Conservation (phyloP, 768 basidiomycete genomes). For the Termitomyces sp. region DNA sequence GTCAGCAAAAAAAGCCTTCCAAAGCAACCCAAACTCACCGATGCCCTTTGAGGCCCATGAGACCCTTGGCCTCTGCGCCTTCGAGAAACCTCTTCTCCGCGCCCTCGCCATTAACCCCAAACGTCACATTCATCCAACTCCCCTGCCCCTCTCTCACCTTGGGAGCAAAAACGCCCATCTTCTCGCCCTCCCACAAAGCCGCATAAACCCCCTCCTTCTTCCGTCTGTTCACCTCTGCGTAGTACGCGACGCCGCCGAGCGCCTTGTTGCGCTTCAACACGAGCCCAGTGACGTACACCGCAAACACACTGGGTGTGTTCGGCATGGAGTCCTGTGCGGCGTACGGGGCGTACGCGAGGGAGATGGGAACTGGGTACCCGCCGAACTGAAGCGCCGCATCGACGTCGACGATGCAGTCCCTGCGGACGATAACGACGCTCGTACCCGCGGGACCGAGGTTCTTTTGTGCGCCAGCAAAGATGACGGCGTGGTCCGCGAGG, state of each 20-base stretch:
- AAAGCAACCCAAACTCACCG: no score
- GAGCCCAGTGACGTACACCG: conserved; percentile 86
- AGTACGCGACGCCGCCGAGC: conserved; percentile 61
- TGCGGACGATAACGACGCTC: conserved; percentile 89
- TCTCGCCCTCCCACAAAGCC: conserved; percentile 64
- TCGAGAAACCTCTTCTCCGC: conserved; percentile 69
- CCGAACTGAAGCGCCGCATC: conserved; percentile 73
- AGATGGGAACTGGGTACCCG: conserved; percentile 68
- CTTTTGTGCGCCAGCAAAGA: conserved; percentile 97
- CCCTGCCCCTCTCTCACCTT: conserved; percentile 72
- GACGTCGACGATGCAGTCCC: conserved; percentile 89
- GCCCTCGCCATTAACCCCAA: conserved; percentile 70
- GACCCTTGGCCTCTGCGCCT: conserved; percentile 72
- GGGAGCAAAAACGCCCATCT: conserved; percentile 58
- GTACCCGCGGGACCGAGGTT: conserved; percentile 94
- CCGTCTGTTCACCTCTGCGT: conserved; percentile 56
- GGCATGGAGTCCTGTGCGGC: conserved; percentile 74
- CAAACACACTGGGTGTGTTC: conserved; percentile 90
- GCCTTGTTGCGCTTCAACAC: conserved; percentile 68
- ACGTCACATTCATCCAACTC: conserved; percentile 97
- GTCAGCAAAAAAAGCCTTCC: no score
- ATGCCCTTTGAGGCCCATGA: conserved; percentile 91
- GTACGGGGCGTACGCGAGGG: conserved; percentile 78
- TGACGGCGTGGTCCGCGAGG: conserved; percentile 85
- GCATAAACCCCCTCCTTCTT: conserved; percentile 80